A percentile compares a stretch with the other conserved stretches of the same genome.
These are phyloP conservation scores for Debaryomyces castellii DNA, from an alignment of 805 yeast species.

Conservation along the genomic window DNA sequence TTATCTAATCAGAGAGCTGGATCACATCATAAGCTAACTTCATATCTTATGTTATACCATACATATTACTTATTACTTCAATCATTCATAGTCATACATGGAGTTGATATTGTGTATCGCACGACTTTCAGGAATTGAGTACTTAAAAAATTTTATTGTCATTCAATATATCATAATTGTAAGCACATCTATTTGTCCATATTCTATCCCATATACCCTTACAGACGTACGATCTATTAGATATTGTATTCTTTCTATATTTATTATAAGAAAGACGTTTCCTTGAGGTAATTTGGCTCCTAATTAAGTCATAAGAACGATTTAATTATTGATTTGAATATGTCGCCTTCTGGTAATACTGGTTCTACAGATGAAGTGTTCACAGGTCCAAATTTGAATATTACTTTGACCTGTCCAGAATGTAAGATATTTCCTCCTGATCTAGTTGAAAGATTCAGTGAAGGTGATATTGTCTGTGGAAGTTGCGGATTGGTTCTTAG, in stretches of 20 bases:
- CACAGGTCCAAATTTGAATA: slow-evolving; percentile 79
- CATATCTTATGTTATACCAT: too few species aligned
- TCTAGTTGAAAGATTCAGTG: slow-evolving; percentile 89
- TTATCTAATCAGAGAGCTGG: too few species aligned
- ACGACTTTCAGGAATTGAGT: neutral
- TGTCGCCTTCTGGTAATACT: slow-evolving; percentile 4
- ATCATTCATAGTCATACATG: too few species aligned
- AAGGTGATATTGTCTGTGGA: slow-evolving; percentile 98
- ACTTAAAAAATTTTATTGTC: neutral
- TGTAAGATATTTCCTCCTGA: slow-evolving; percentile 96
- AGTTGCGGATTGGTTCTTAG: slow-evolving; percentile 92
- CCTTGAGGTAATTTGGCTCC: neutral
- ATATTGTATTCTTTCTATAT: neutral
- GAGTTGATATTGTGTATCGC: neutral
- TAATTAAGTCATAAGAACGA: neutral
- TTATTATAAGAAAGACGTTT: neutral
- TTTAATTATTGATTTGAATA: neutral
- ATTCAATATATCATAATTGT: neutral
- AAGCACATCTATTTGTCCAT: neutral
- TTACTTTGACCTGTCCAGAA: slow-evolving; percentile 90
- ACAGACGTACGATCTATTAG: neutral
- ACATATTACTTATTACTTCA: too few species aligned
- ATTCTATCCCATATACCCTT: slow-evolving; percentile 1
- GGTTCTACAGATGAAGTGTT: slow-evolving; percentile 28
- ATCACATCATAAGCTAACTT: too few species aligned